Conservation (phyloP, 257 asterid genomes). For the Coffea canephora region DNA sequence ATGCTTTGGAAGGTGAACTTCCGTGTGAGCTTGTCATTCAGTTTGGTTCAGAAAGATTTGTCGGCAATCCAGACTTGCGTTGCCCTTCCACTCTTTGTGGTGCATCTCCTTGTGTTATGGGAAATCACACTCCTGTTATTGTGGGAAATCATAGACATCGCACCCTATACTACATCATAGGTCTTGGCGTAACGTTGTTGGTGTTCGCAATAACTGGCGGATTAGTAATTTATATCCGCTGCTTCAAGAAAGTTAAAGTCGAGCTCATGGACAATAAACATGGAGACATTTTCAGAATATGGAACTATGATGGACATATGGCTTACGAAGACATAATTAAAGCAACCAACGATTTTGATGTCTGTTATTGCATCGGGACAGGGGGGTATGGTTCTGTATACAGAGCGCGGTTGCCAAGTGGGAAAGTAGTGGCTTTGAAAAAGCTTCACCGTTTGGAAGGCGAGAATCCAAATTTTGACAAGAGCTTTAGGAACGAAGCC, state of each 20-base stretch:
- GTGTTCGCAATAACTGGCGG: too few relatives aligned
- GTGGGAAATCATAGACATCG: too few relatives aligned
- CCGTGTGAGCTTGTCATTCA: not conserved
- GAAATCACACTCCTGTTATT: too few relatives aligned
- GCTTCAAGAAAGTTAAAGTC: not conserved
- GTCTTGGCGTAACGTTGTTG: rapidly evolving
- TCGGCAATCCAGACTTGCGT: not conserved
- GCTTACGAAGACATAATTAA: not conserved
- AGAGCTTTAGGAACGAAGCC: slow-evolving; percentile 9
- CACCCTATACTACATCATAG: not conserved
- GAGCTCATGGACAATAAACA: not conserved
- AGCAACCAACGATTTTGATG: slow-evolving; percentile 5
- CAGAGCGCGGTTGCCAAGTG: not conserved
- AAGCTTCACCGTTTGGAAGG: slow-evolving; percentile 5
- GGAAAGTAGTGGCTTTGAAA: slow-evolving; percentile 5
- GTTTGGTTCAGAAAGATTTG: not conserved
- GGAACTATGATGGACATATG: slow-evolving; percentile 5
- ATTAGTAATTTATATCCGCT: not conserved
- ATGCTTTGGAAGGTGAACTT: not conserved
- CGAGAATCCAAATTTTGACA: not conserved
- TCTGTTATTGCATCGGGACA: slow-evolving; percentile 10
- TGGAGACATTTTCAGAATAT: not conserved
- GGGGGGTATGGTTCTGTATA: slow-evolving; percentile 8
- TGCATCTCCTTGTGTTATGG: not conserved
- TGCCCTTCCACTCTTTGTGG: not conserved